Conservation (phyloP, 352 stramenopile genomes). For the Thraustochytrium sp. region DNA sequence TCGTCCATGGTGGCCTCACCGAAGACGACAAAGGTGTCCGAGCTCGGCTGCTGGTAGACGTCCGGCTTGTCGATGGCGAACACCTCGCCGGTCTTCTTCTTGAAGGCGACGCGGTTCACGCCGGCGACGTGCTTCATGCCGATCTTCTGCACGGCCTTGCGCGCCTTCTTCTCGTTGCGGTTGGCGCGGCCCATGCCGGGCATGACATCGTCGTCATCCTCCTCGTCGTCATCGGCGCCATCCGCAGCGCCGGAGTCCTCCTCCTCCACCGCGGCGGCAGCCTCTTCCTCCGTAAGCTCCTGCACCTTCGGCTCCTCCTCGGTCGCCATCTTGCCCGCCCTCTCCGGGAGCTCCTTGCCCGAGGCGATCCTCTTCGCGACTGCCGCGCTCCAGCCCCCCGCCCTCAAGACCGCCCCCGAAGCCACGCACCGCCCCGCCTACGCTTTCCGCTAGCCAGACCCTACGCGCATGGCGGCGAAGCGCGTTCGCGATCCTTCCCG, state of each 20-base stretch:
- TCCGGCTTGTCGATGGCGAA: slow-evolving; percentile 97
- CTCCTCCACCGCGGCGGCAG: slow-evolving; percentile 63
- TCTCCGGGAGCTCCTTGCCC: not conserved
- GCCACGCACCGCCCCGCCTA: too few species aligned
- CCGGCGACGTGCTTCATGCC: slow-evolving; percentile 90
- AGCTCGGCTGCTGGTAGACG: slow-evolving; percentile 92
- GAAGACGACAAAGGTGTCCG: slow-evolving; percentile 94
- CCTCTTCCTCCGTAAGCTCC: slow-evolving; percentile 33
- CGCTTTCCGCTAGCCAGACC: too few species aligned
- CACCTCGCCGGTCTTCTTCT: slow-evolving; percentile 87
- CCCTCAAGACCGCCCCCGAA: too few species aligned
- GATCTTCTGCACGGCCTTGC: slow-evolving; percentile 98
- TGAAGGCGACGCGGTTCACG: slow-evolving; percentile 94
- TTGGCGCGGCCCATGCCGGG: slow-evolving; percentile 75
- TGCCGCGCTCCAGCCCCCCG: too few species aligned
- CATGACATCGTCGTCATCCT: slow-evolving; percentile 60
- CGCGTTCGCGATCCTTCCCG: too few species aligned
- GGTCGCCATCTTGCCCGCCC: not conserved
- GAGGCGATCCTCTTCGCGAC: too few species aligned
- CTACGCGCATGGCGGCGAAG: too few species aligned
- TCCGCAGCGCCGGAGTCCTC: too few species aligned
- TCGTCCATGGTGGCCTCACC: slow-evolving; percentile 90
- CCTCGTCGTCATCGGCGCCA: slow-evolving; percentile 66
- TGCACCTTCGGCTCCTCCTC: slow-evolving; percentile 48
- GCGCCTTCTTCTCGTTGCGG: slow-evolving; percentile 95